Evolutionary conservation across 2,329 filamentous ascomycete species (phyloP).

Genomic region (Trichophyton verrucosum): DNA sequence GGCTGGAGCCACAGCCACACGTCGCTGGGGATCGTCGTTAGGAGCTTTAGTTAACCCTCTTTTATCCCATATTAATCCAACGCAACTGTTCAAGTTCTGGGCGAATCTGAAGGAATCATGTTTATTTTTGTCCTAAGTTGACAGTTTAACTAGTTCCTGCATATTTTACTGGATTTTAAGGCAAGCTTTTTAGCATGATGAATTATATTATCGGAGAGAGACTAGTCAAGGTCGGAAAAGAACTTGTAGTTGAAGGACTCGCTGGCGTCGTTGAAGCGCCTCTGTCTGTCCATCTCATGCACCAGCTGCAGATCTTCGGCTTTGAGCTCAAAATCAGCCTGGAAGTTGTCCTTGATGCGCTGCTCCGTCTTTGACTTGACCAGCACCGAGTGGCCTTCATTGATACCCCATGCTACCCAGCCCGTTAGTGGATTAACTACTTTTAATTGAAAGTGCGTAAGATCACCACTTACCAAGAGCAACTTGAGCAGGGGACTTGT

Average conservation of each 20-base stretch:
- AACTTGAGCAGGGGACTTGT: slow-evolving; percentile 40
- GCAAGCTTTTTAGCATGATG: not conserved
- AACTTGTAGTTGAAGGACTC: slow-evolving; percentile 46
- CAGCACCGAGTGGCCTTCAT: slow-evolving; percentile 40
- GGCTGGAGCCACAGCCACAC: too few relatives aligned
- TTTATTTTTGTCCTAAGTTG: not conserved
- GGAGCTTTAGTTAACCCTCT: too few relatives aligned
- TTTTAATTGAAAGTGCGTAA: not conserved
- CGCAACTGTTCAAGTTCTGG: too few relatives aligned
- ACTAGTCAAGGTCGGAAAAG: slow-evolving; percentile 48
- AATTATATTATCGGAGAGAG: slow-evolving; percentile 21
- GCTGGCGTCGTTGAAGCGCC: slow-evolving; percentile 51
- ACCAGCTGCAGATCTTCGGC: slow-evolving; percentile 47
- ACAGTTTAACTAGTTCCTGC: not conserved
- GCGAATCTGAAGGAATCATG: not conserved
- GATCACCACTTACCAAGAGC: slow-evolving; percentile 29
- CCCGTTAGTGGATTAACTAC: not conserved
- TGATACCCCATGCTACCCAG: slow-evolving; percentile 40
- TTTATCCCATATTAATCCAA: too few relatives aligned
- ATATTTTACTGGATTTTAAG: not conserved
- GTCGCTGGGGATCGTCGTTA: too few relatives aligned
- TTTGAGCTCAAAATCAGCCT: slow-evolving; percentile 47
- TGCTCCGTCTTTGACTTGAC: slow-evolving; percentile 40
- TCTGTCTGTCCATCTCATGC: slow-evolving; percentile 44
- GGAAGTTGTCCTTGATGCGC: slow-evolving; percentile 33